Base-by-base conservation (phyloP, 2,329 filamentous ascomycete genomes). In the Penicillium paneum region DNA sequence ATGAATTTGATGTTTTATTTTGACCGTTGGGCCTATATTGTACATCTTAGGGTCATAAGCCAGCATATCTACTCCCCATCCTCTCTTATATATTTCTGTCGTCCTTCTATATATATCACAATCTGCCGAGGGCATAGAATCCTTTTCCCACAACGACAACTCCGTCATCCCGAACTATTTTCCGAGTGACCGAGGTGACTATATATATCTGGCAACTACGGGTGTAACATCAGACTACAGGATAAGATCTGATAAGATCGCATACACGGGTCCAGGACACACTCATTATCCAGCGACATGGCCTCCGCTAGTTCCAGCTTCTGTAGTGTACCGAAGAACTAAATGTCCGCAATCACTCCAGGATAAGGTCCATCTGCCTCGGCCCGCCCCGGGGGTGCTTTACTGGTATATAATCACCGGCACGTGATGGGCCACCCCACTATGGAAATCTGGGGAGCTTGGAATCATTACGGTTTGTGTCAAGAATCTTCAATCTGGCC, bases 371-470 rank as follows among this genome's bases (percentile, higher is more conserved):
- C n/a, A 19, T 31, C 26, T 43, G 26, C 26, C 26, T 3, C n/a
- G 40, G 40, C 10, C 40, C 40, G 39, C 24, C 39, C 15, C 39
- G 39, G 39, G 11, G 19, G 2, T 21, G 38, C 19, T 12, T 19
- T 39, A 15, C 12, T n/a, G 15, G 24, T 17, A 15, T 24, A 15
- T 17, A 15, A 24, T 44, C 26, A 8, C 26, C 26, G 26, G 24
- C 42, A 44, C 44, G 44, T 57, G 43, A 57, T 24, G 41, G 53
- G 45, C 19, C 19, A 38, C 45, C 53, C 48, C 47, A 29, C 47
- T 35, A 43, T 21, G 45, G 48, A 39, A 45, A 60, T 19, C 39
- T 53, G 48, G 55, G 55, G 52, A 43, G 35, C 29, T 42, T 42
- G 29, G 21, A 32, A 28, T 36, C 31, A 49, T 57, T 39, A 31